phyloP scores from a whole-genome alignment of 2,329 filamentous ascomycete species.

The Parastagonospora avenae region DNA sequence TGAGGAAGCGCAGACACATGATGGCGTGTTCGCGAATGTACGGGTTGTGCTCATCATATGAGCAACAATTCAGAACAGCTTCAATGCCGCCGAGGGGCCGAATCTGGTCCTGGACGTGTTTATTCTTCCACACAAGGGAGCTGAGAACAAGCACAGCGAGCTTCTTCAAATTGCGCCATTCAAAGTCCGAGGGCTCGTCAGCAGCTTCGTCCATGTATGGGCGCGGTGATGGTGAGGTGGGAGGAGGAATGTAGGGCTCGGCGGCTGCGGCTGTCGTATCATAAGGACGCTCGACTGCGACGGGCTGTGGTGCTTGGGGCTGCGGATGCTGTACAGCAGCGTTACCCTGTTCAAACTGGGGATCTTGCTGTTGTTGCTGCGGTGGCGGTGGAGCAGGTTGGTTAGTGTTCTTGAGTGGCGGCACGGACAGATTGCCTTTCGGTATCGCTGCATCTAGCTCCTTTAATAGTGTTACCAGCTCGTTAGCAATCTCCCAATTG shows the following conservation, averaged over 20 bases:
- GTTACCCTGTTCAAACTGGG: conserved; percentile 1
- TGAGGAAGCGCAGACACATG: conserved; percentile 60
- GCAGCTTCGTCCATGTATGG: conserved; percentile 54
- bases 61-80: conserved; percentile 84
- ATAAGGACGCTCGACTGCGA: conserved; percentile 69
- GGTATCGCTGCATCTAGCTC: conserved; percentile 87
- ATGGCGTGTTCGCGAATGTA: conserved; percentile 83
- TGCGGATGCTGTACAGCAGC: conserved; percentile 11
- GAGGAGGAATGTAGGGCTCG: conserved; percentile 50
- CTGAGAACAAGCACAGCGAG: conserved; percentile 90
- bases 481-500: conserved; percentile 89
- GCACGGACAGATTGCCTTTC: conserved; percentile 64
- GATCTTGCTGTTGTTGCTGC: conserved; percentile 34
- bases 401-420: conserved; percentile 56
- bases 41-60: conserved; percentile 90
- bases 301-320: conserved; percentile 34
- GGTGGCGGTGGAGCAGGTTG: conserved; percentile 41
- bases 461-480: conserved; percentile 83
- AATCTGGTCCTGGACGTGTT: conserved; percentile 85
- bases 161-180: conserved; percentile 86
- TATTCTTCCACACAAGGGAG: conserved; percentile 84
- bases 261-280: conserved; percentile 55
- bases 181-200: conserved; percentile 69
- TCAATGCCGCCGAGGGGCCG: conserved; percentile 84
- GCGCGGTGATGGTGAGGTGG: conserved; percentile 43